Evolutionary conservation across 192 early-diverging fungal genomes (phyloP).

Genomic region (Funneliformis geosporum): DNA sequence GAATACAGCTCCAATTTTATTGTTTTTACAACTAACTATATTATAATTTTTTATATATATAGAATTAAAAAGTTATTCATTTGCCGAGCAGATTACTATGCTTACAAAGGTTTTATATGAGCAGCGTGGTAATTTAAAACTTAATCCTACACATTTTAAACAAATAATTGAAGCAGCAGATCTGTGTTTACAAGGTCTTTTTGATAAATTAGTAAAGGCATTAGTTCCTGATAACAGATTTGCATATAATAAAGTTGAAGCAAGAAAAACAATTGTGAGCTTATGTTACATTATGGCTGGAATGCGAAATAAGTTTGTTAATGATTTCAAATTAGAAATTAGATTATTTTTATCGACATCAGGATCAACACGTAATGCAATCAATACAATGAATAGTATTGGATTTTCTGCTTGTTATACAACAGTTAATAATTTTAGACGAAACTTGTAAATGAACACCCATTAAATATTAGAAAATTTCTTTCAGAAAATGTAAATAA

Average conservation of each 20-base stretch:
- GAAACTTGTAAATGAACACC: no score
- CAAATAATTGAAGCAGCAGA: not conserved
- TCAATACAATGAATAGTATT: no score
- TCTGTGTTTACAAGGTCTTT: not conserved
- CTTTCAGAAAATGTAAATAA: no score
- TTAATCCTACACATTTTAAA: not conserved
- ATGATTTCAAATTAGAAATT: not conserved
- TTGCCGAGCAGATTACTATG: not conserved
- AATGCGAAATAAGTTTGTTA: not conserved
- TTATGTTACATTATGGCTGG: not conserved
- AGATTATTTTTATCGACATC: not conserved
- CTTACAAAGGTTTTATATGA: not conserved
- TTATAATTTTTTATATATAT: not conserved
- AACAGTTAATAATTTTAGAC: no score
- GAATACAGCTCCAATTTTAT: no score
- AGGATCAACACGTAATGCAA: not conserved
- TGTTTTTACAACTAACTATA: not conserved
- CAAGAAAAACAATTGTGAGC: not conserved
- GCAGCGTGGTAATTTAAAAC: not conserved
- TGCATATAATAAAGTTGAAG: not conserved
- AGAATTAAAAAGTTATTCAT: not conserved
- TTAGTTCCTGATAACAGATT: not conserved
- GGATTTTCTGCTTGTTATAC: no score
- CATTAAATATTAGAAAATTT: no score
- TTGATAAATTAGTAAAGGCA: not conserved